Conservation (phyloP, 441 rosid genomes). For the Gossypium lobatum region DNA sequence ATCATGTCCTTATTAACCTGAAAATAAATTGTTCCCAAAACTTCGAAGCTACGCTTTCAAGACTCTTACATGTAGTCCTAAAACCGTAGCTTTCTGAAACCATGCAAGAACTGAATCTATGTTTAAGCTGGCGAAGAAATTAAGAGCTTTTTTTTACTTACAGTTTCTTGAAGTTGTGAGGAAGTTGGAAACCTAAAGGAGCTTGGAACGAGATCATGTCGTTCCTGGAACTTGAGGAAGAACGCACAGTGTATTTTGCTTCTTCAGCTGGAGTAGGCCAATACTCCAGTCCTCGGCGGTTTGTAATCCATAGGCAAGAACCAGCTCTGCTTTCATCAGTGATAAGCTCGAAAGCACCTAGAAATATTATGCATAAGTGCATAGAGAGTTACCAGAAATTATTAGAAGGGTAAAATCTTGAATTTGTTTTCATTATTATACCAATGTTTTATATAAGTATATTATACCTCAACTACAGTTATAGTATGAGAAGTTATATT, state of each 20-base stretch:
- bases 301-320: constrained; percentile 86
- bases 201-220: constrained; percentile 25
- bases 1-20: too few species aligned
- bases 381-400: not conserved
- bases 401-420: not conserved
- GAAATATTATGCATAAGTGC: not conserved
- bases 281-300: constrained; percentile 84
- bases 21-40: too few species aligned
- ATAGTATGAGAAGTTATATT: too few species aligned
- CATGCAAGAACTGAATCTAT: not conserved
- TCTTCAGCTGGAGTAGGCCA: constrained; percentile 81
- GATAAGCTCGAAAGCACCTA: constrained; percentile 91
- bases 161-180: constrained; percentile 76
- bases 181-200: constrained; percentile 46
- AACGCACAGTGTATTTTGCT: constrained; percentile 54
- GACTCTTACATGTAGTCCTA: too few species aligned
- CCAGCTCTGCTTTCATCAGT: constrained; percentile 77
- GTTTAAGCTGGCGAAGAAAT: not conserved
- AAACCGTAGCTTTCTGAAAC: not conserved
- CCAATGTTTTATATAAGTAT: not conserved
- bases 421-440: too few species aligned
- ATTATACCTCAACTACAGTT: not conserved
- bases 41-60: too few species aligned
- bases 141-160: constrained; percentile 31
- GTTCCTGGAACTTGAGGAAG: constrained; percentile 37